A percentile compares a stretch with the other conserved stretches of the same genome.
Conservation (phyloP, 257 asterid genomes). For the Nicotiana undulata region DNA sequence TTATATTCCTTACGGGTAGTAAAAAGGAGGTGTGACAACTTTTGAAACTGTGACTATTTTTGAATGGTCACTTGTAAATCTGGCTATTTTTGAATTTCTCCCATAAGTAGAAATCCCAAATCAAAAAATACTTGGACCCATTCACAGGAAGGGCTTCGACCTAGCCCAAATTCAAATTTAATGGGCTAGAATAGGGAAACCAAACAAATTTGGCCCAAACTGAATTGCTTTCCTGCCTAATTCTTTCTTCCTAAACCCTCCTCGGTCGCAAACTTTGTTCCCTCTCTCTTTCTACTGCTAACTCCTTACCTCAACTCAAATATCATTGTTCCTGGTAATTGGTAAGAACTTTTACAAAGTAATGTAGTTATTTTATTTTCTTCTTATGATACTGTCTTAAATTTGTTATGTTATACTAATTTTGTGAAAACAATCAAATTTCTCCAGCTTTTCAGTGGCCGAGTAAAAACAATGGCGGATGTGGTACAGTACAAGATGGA, state of each 20-base stretch:
- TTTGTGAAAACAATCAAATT: not conserved
- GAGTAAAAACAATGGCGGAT: slow-evolving; percentile 58
- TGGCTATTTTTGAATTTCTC: too few relatives aligned
- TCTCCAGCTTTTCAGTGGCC: not conserved
- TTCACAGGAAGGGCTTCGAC: not conserved
- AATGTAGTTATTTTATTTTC: not conserved
- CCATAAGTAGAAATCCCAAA: too few relatives aligned
- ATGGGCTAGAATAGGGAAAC: not conserved
- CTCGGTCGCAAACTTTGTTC: not conserved
- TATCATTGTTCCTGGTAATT: too few relatives aligned
- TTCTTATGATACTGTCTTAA: not conserved
- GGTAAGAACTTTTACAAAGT: not conserved
- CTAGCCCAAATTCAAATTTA: not conserved
- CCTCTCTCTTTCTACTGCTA: not conserved
- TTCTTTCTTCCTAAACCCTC: not conserved
- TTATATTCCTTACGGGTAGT: too few relatives aligned
- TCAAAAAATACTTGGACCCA: not conserved
- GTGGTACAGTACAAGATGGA: slow-evolving; percentile 82
- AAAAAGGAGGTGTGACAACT: too few relatives aligned
- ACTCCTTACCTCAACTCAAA: not conserved
- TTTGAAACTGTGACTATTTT: too few relatives aligned
- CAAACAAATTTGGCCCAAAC: not conserved
- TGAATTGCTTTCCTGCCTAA: not conserved
- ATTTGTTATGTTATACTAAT: not conserved
- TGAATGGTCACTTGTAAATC: too few relatives aligned